These are phyloP conservation scores for Daldinia loculata DNA, from an alignment of 495 filamentous ascomycete species.

Conservation along the genomic window DNA sequence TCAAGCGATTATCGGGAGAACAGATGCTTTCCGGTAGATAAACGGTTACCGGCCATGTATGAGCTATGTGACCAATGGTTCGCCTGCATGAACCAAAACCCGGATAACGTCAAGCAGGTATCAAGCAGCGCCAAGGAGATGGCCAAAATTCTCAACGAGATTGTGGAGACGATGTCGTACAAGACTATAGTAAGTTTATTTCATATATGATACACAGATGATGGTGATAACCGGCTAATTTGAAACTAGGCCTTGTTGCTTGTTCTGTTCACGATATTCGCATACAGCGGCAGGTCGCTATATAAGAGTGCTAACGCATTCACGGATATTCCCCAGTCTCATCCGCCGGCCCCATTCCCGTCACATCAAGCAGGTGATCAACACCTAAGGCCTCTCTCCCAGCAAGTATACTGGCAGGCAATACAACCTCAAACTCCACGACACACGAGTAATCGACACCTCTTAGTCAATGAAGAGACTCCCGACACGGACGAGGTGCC, in stretches of 20 bases:
- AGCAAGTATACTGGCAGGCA: constrained; percentile 55
- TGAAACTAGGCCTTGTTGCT: constrained; percentile 67
- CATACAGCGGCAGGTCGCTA: constrained; percentile 54
- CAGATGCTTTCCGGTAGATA: constrained; percentile 64
- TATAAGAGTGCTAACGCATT: constrained; percentile 43
- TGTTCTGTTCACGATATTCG: constrained; percentile 64
- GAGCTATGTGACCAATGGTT: constrained; percentile 79
- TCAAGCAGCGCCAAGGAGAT: constrained; percentile 54
- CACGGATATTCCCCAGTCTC: constrained; percentile 33
- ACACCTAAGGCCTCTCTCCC: constrained; percentile 39
- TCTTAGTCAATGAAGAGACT: constrained; percentile 46
- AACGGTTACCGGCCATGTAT: constrained; percentile 76
- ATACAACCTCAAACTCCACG: constrained; percentile 55
- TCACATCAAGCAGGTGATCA: constrained; percentile 47
- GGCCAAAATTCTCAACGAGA: constrained; percentile 58
- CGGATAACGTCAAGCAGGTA: constrained; percentile 51
- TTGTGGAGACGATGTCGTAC: constrained; percentile 55
- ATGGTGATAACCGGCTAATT: constrained; percentile 76
- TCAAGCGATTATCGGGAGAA: constrained; percentile 75
- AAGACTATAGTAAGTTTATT: constrained; percentile 73
- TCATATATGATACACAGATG: constrained; percentile 70
- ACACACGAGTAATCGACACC: constrained; percentile 43
- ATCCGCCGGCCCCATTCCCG: constrained; percentile 34
- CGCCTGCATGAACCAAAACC: constrained; percentile 77
- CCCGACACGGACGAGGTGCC: constrained; percentile 56